Percentiles rank a stretch among this genome's conserved stretches.
These are phyloP conservation scores for Alternaria postmessia DNA, from an alignment of 2,329 filamentous ascomycete species.

Conservation along the genomic window DNA sequence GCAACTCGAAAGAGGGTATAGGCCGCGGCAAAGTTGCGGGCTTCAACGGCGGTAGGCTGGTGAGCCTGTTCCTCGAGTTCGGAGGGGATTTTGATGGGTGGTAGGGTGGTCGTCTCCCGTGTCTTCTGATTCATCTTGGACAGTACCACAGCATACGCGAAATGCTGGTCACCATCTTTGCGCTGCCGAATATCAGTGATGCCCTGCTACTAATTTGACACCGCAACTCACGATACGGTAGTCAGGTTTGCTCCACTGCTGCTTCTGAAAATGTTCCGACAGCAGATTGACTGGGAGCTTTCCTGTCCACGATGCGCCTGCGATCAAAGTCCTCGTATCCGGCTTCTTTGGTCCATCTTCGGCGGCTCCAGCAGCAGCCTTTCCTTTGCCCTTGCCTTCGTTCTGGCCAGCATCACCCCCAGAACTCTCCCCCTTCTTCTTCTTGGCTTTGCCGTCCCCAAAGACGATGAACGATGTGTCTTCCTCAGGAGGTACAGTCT, in stretches of 20 bases:
- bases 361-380: constrained; percentile 31
- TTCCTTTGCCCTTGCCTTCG: constrained; percentile 47
- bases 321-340: constrained; percentile 79
- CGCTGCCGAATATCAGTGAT: constrained; percentile 52
- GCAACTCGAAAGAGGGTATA: constrained; percentile 91
- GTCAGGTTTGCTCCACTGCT: constrained; percentile 93
- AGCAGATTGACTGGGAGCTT: constrained; percentile 94
- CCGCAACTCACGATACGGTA: constrained; percentile 73
- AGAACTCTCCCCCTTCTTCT: constrained; percentile 46
- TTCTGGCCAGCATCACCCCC: constrained; percentile 14
- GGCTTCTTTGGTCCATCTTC: constrained; percentile 64
- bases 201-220: too few species aligned
- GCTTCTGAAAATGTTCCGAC: constrained; percentile 93
- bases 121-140: constrained; percentile 80
- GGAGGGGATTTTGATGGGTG: constrained; percentile 81
- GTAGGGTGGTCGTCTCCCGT: constrained; percentile 74
- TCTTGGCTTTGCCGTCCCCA: constrained; percentile 55
- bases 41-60: constrained; percentile 84
- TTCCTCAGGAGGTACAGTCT: constrained; percentile 54
- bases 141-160: constrained; percentile 78
- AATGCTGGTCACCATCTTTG: constrained; percentile 79
- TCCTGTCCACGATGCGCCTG: constrained; percentile 94
- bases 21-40: constrained; percentile 89
- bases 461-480: constrained; percentile 61
- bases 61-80: constrained; percentile 78